Base-by-base conservation (phyloP, 495 filamentous ascomycete genomes). In the Penicillium longicatenatum region DNA sequence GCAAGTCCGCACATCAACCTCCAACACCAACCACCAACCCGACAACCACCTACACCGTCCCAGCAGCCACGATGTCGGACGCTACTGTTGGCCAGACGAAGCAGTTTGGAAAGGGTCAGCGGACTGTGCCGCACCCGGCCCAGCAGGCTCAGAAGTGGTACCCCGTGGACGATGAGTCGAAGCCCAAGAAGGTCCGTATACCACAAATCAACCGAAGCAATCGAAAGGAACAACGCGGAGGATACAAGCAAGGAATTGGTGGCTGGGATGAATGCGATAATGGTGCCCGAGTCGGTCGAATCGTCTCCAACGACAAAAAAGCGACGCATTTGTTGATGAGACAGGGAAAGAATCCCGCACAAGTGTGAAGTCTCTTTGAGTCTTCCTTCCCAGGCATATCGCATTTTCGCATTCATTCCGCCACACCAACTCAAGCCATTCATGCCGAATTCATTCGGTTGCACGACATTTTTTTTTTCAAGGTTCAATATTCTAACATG, bases 101-200 rank as follows among this genome's bases (percentile, higher is more conserved):
- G 90, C 91, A 87, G 82, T 97, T 97, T 85, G 93, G 91, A 82
- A 97, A 96, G 87, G 89, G 90, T 80, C 89, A 91, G 81, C 88
- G 94, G 81, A 83, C 87, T 76, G 85, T 98, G 74, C 90, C 90
- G 70, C 82, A 86, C 74, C 78, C 83, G 72, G 82, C 86, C 69
- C 85, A 94, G 78, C 96, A 95, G 89, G 94, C 93, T 72, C 85
- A 88, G 86, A 99, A 98, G 82, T 99, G 93, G 91, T 99, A 99
- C 80, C 95, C 95, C 76, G 89, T 92, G 70, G 91, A 97, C 75
- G 94, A 97, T 79, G 89, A 93, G 74, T 72, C 83, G 72, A 82
- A 89, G 82, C 88, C 89, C 60, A 96, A 90, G 85, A 94, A 94
- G 88, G 95, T 99, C 73, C 79, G 77, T 77, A 74, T 70, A 69